Base-by-base conservation (phyloP, 139 green algal genomes). In the Eudorina sp. region DNA sequence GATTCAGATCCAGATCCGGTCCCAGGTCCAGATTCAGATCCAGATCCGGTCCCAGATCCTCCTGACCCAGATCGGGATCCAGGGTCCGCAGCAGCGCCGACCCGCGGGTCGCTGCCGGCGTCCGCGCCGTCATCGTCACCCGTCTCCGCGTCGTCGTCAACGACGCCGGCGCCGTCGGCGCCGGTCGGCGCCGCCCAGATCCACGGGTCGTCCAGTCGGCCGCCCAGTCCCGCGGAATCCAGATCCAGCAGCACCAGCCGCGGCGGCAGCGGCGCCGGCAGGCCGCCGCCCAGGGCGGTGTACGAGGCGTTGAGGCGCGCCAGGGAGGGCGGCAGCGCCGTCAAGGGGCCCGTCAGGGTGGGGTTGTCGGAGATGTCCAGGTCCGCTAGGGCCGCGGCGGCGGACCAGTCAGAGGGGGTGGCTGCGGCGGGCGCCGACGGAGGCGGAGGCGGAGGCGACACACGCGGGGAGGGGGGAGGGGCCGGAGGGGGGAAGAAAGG, bases 201-300 rank as follows among this genome's bases (percentile, higher is more conserved):
- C 43, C 21, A 36, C 11, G 19, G 1, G 7, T 25, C 45, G 27
- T 19, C 51, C 34, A 53, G 7, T 21, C 34, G 36, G 18, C 69
- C 69, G 29, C 18, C n/a, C 3, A 84, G 38, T 7, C 51, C 53
- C 8, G 76, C 51, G 7, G 4, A 8, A n/a, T 68, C 11, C n/a
- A 84, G 6, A 19, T 84, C 76, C 4, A 84, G 21, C 31, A 31
- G 31, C 2, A 70, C 21, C 14, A 84, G 51, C 16, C 11, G 25
- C 40, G 18, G 3, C 34, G 76, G 76, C 46, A 84, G 76, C 21
- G 31, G 76, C 19, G 31, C 64, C 34, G 76, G 76, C 31, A 84
- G 9, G 34, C n/a, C 51, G 51, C 76, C 76, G 51, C 76, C 76
- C 76, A 84, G 51, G 31, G n/a, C 11, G 23, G 76, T 70, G 51